Evolutionary conservation across 2,329 filamentous ascomycete genomes (phyloP).

Genomic region (Aspergillus hortae): DNA sequence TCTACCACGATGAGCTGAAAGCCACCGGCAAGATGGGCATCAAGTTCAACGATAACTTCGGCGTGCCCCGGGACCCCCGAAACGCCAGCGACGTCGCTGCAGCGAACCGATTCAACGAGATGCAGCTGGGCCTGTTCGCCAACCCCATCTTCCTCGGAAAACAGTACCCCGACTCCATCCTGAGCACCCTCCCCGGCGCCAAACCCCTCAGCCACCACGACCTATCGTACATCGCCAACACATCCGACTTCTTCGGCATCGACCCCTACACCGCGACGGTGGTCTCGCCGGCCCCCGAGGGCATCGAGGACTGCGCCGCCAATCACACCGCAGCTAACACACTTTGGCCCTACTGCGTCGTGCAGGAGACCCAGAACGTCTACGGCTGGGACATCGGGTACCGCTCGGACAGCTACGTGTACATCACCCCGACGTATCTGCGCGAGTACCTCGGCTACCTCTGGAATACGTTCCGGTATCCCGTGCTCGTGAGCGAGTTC

Average conservation of each 20-base stretch:
- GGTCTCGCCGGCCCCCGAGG: slow-evolving; percentile 46
- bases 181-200: slow-evolving; percentile 47
- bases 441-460: slow-evolving; percentile 55
- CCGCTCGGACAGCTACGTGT: slow-evolving; percentile 53
- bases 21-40: slow-evolving; percentile 42
- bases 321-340: slow-evolving; percentile 38
- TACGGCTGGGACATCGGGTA: slow-evolving; percentile 60
- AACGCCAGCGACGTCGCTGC: slow-evolving; percentile 68
- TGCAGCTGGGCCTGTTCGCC: slow-evolving; percentile 49
- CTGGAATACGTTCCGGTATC: slow-evolving; percentile 54
- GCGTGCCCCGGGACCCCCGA: slow-evolving; percentile 41
- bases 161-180: slow-evolving; percentile 43
- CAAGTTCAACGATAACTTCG: slow-evolving; percentile 51
- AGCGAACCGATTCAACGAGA: slow-evolving; percentile 81
- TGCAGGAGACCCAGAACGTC: slow-evolving; percentile 44
- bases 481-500: slow-evolving; percentile 53
- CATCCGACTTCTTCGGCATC: slow-evolving; percentile 55
- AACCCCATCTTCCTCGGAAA: slow-evolving; percentile 45
- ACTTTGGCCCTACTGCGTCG: slow-evolving; percentile 53
- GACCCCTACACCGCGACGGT: slow-evolving; percentile 58
- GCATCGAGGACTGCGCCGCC: slow-evolving; percentile 47
- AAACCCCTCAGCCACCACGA: slow-evolving; percentile 46
- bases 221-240: slow-evolving; percentile 48
- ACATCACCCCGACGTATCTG: slow-evolving; percentile 49
- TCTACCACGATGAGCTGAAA: slow-evolving; percentile 41